Evolutionary conservation across 805 yeast species (phyloP).

Genomic region (Starmera quercuum): DNA sequence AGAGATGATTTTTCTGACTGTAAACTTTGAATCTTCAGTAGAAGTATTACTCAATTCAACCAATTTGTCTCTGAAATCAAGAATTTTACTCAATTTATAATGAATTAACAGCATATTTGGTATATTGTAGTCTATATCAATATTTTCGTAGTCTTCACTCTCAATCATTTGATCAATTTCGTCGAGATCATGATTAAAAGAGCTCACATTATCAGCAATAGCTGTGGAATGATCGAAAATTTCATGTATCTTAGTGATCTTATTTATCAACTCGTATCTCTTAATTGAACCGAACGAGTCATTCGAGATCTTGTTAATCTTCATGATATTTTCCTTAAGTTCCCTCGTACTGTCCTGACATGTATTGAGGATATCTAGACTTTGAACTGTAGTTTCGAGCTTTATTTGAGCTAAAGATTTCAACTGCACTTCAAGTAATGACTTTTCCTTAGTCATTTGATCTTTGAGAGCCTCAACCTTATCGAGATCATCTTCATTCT

Average conservation of each 20-base stretch:
- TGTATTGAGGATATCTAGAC: slow-evolving; percentile 27
- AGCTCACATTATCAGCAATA: slow-evolving; percentile 54
- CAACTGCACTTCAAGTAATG: slow-evolving; percentile 62
- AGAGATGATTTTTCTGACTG: slow-evolving; percentile 48
- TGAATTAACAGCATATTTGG: slow-evolving; percentile 61
- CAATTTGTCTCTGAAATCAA: slow-evolving; percentile 76
- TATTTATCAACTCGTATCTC: slow-evolving; percentile 61
- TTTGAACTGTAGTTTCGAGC: slow-evolving; percentile 44
- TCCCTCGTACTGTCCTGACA: slow-evolving; percentile 40
- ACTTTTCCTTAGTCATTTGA: slow-evolving; percentile 60
- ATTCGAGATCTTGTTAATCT: slow-evolving; percentile 41
- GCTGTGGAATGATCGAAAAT: slow-evolving; percentile 63
- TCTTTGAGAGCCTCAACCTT: slow-evolving; percentile 44
- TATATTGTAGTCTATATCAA: slow-evolving; percentile 34
- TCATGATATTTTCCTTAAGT: slow-evolving; percentile 36
- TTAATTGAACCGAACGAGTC: slow-evolving; percentile 53
- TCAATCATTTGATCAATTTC: slow-evolving; percentile 48
- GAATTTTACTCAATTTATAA: slow-evolving; percentile 55
- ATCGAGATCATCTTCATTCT: slow-evolving; percentile 42
- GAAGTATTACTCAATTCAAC: slow-evolving; percentile 42
- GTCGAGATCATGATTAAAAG: slow-evolving; percentile 43
- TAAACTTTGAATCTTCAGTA: slow-evolving; percentile 60
- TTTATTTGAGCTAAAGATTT: slow-evolving; percentile 62
- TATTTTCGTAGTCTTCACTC: slow-evolving; percentile 30
- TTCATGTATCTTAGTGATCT: slow-evolving; percentile 60